Conservation (phyloP, 1,139 yeast genomes). For the Kodamaea alishanica region DNA sequence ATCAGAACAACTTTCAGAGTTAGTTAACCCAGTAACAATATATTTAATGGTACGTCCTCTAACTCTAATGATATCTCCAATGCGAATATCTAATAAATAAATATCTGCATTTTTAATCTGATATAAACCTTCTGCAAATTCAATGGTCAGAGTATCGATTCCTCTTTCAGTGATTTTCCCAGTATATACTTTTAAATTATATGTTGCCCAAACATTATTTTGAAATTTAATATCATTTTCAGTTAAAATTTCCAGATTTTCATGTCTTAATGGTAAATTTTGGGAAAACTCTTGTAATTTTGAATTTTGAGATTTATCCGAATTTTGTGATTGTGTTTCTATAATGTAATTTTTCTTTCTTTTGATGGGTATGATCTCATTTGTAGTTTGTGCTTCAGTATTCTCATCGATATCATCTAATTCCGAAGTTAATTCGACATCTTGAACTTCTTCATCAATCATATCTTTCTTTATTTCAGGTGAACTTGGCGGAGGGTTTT, state of each 20-base stretch:
- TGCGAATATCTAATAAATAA: constrained; percentile 31
- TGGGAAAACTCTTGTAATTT: background rate
- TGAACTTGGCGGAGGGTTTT: constrained; percentile 9
- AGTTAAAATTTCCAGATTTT: constrained; percentile 18
- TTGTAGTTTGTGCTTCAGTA: constrained; percentile 1
- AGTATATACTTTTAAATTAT: constrained; percentile 35
- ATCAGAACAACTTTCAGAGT: constrained; percentile 12
- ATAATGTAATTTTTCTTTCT: constrained; percentile 8
- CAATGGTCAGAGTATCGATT: constrained; percentile 26
- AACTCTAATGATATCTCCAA: constrained; percentile 31
- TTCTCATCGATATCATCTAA: constrained; percentile 6
- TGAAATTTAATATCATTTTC: constrained; percentile 17
- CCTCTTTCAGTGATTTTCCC: constrained; percentile 25
- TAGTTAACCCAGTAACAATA: constrained; percentile 43
- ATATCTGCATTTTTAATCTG: constrained; percentile 29
- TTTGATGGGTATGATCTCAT: constrained; percentile 1
- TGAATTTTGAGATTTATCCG: background rate
- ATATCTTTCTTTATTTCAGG: constrained; percentile 1
- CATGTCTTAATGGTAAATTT: constrained; percentile 18
- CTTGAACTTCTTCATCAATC: constrained; percentile 1
- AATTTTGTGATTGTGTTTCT: constrained; percentile 8
- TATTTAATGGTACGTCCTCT: constrained; percentile 23
- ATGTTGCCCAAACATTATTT: constrained; percentile 37
- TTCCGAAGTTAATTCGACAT: constrained; percentile 3
- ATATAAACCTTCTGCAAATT: constrained; percentile 32